These are phyloP conservation scores for Salvia hispanica DNA, from an alignment of 257 asterid species.

Conservation along the genomic window DNA sequence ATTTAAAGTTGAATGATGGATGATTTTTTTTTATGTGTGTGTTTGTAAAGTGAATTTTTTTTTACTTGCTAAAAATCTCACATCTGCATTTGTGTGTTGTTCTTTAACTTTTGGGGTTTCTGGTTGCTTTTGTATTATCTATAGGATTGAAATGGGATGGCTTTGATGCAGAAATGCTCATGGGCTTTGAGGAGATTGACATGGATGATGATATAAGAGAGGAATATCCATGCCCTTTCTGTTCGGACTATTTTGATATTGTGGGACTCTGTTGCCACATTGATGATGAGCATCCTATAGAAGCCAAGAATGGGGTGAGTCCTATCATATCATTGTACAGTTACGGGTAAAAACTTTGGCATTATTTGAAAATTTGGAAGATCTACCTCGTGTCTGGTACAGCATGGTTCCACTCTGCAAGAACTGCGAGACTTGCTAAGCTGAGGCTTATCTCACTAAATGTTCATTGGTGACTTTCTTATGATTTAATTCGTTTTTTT, in stretches of 20 bases:
- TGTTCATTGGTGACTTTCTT: not conserved
- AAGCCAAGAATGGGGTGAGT: conserved; percentile 77
- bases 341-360: not conserved
- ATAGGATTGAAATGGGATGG: conserved; percentile 64
- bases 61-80: conserved; percentile 18
- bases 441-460: not conserved
- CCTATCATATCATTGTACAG: not conserved
- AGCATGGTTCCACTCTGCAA: not conserved
- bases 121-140: not conserved
- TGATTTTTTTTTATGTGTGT: not conserved
- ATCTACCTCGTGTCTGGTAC: not conserved
- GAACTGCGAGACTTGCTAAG: not conserved
- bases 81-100: not conserved
- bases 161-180: conserved; percentile 71
- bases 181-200: conserved; percentile 83
- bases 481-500: not conserved
- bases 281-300: conserved; percentile 86
- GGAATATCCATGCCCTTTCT: conserved; percentile 82
- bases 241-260: conserved; percentile 72
- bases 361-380: not conserved
- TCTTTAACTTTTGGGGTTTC: conserved; percentile 8
- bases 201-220: conserved; percentile 70
- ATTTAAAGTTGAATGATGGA: too few species aligned
- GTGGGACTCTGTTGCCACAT: conserved; percentile 87
- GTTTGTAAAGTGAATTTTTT: not conserved